Base-by-base conservation (phyloP, 2,329 filamentous ascomycete genomes). In the Emydomyces testavorans region DNA sequence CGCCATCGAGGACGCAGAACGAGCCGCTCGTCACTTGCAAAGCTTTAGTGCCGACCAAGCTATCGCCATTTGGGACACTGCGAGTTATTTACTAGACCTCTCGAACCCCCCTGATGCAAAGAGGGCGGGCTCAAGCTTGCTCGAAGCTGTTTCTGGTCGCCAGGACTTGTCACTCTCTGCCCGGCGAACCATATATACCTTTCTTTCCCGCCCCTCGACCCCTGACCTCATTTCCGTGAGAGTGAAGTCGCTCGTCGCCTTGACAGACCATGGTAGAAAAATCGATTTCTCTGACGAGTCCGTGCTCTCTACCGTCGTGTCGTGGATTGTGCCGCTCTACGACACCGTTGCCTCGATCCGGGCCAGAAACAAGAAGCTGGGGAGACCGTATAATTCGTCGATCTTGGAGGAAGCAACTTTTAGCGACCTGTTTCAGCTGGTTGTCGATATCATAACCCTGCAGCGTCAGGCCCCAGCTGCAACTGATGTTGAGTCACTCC, bases 211-310 rank as follows among this genome's bases (percentile, higher is more conserved):
- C 8, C 55, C 61, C 6, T 61, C 62, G 1, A 58, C 60, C 13
- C 53, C 61, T 11, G 66, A 69, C 45, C 59, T 65, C 31, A 61
- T 69, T 40, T 60, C 65, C 15, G 55, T 62, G 10, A 63, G 63
- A 3, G 60, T 68, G 11, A 63, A 66, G 39, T 59, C 66, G 1
- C 58, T 69, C 48, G 63, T 68, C 26, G 57, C 58, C 4, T 55
- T 69, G 32, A 65, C 66, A n/a, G 66, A 69, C 42, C 65, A 69
- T 57, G 66, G 65, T 38, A 61, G 65, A 38, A 68, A 67, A 49
- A 50, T 68, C 35, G 66, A 69, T 26, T 68, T 67, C 52, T 58
- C 64, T 23, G 57, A 58, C 26, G 59, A 60, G 3, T 66, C 66
- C 4, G 58, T 68, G 29, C 54, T 69, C 11, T 64, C 61, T 6